These are phyloP conservation scores for Paramecium bursaria DNA, from an alignment of 73 alveolate genomes.

Conservation along the genomic window DNA sequence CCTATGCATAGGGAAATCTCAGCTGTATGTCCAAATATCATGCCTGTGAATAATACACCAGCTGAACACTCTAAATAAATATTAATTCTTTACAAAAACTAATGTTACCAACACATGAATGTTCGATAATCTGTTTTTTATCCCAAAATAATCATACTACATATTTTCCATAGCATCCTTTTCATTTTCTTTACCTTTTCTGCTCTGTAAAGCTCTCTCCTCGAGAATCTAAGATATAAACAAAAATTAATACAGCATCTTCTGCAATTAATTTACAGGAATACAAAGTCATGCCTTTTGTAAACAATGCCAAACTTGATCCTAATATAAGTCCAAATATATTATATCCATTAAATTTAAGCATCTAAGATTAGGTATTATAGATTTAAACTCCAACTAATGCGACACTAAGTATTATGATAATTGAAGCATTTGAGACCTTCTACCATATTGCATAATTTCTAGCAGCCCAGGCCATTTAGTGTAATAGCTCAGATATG, in stretches of 20 bases:
- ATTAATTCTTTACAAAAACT: background rate
- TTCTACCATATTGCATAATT: constrained; percentile 49
- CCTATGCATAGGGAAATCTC: constrained; percentile 11
- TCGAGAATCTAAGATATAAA: constrained; percentile 3
- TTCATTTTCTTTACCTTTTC: constrained; percentile 41
- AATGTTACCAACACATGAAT: constrained; percentile 21
- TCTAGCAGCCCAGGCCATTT: constrained; percentile 50
- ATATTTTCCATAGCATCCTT: constrained; percentile 11
- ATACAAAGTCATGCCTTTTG: constrained; percentile 37
- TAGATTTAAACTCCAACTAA: constrained; percentile 22
- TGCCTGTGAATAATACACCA: constrained; percentile 36
- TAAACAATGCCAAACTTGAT: constrained; percentile 20
- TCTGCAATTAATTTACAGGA: constrained; percentile 10
- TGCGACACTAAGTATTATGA: background rate
- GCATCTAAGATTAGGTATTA: constrained; percentile 4
- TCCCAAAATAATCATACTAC: constrained; percentile 11
- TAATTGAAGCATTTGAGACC: constrained; percentile 13
- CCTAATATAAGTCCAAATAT: constrained; percentile 52
- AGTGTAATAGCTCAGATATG: constrained; percentile 22
- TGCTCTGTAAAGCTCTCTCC: background rate
- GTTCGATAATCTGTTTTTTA: constrained; percentile 37
- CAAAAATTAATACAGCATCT: constrained; percentile 11
- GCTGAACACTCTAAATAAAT: constrained; percentile 24
- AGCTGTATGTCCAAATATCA: constrained; percentile 53
- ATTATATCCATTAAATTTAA: constrained; percentile 44